These are phyloP conservation scores for Flaveria brownii DNA, from an alignment of 129 eudicot species.

Conservation along the genomic window DNA sequence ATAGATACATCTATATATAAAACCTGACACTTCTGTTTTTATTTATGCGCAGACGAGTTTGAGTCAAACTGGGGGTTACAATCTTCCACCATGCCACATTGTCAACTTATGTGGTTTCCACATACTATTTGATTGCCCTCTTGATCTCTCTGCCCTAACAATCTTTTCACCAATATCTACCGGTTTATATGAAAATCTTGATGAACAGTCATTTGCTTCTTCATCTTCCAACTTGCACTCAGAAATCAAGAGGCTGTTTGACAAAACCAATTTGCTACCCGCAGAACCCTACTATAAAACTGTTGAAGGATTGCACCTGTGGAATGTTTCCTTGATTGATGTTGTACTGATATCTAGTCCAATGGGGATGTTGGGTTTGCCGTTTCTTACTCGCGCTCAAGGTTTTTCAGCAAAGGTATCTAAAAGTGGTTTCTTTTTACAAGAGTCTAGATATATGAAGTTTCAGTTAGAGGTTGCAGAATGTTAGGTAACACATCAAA, in stretches of 20 bases:
- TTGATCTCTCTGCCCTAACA: constrained; percentile 74
- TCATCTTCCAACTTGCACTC: constrained; percentile 25
- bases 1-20: neutral
- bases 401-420: constrained; percentile 77
- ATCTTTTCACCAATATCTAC: constrained; percentile 63
- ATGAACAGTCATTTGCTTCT: constrained; percentile 15
- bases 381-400: constrained; percentile 66
- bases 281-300: constrained; percentile 70
- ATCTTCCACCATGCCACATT: constrained; percentile 82
- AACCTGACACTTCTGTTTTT: neutral
- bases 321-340: constrained; percentile 71
- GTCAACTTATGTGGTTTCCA: constrained; percentile 55
- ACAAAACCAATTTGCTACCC: constrained; percentile 42
- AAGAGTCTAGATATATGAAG: neutral
- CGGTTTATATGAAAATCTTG: neutral
- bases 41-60: constrained; percentile 70
- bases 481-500: neutral
- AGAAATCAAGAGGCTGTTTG: constrained; percentile 34
- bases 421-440: neutral
- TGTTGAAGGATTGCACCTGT: constrained; percentile 50
- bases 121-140: constrained; percentile 80
- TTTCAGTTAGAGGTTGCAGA: neutral
- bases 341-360: constrained; percentile 74
- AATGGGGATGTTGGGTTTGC: constrained; percentile 92
- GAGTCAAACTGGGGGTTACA: constrained; percentile 62